phyloP scores from a whole-genome alignment of 306 rosid genomes.

The Medicago lupulina region DNA sequence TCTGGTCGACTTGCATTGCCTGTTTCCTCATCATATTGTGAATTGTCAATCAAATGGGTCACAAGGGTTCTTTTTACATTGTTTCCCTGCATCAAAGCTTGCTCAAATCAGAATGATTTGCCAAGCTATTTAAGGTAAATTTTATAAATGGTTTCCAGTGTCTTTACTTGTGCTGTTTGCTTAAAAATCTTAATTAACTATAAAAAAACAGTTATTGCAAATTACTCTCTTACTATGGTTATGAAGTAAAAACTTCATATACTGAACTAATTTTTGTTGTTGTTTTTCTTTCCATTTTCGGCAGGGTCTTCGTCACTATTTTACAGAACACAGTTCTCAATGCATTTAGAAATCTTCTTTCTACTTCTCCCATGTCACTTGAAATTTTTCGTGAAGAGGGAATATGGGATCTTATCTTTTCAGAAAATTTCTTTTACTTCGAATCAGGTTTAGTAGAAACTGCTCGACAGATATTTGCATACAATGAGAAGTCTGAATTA shows the following conservation, averaged over 20 bases:
- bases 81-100: constrained; percentile 92
- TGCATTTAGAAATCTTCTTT: constrained; percentile 74
- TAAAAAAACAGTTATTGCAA: neutral
- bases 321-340: constrained; percentile 73
- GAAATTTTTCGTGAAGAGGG: constrained; percentile 80
- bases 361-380: constrained; percentile 66
- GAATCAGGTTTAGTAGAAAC: constrained; percentile 60
- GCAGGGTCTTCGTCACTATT: constrained; percentile 74
- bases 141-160: constrained; percentile 23
- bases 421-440: constrained; percentile 86
- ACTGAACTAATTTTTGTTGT: constrained; percentile 35
- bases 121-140: constrained; percentile 80
- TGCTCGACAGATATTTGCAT: constrained; percentile 49
- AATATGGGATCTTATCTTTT: constrained; percentile 92
- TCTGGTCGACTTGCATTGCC: constrained; percentile 65
- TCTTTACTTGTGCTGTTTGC: constrained; percentile 24
- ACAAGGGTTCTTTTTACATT: constrained; percentile 74
- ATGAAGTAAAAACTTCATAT: constrained; percentile 24
- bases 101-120: constrained; percentile 76
- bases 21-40: constrained; percentile 69
- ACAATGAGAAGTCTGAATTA: constrained; percentile 51
- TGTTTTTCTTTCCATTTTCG: constrained; percentile 44
- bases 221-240: constrained; percentile 16
- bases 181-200: constrained; percentile 18
- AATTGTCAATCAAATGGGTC: constrained; percentile 82